Base-by-base conservation (phyloP, 2,329 filamentous ascomycete genomes). In the Botrytis deweyae region DNA sequence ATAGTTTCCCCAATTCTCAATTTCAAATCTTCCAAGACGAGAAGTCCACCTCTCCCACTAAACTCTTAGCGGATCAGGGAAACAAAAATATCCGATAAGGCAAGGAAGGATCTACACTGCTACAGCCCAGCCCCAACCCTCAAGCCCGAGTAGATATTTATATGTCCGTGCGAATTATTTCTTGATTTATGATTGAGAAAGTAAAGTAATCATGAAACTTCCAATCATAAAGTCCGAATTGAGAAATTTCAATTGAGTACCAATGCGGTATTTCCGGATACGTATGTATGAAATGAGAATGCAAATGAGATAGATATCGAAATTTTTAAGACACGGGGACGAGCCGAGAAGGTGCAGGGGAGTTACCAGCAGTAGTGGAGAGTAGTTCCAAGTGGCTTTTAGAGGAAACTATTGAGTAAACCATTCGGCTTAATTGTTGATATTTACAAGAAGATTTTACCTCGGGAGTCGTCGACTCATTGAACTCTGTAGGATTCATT, bases 71-170 rank as follows among this genome's bases (percentile, higher is more conserved):
- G 25, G 16, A 29, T 29, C 20, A 16, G 36, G 33, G 64, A 52
- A 36, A 16, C 16, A 55, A 67, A 68, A 68, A 58, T 68, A 58
- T 55, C 65, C 49, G 65, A 55, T 29, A 40, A 55, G 25, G 46
- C 65, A 55, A 40, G 36, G 46, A 29, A 22, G 33, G 65, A 68
- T 68, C 46, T 68, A 42, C 25, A 33, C 33, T 33, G 33, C 33
- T 33, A 33, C 33, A 33, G 33, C 33, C 33, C 33, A 42, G 29
- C 40, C 22, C 25, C 25, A 55, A 29, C 46, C 8, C 22, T 25
- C 22, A 55, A 55, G 25, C 38, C 38, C 25, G 5, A 64, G 40
- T 40, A n/a, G 29, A 18, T 64, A 58, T 64, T 33, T 20, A n/a
- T 20, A 18, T 64, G 61, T 44, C 38, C 61, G 61, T 64, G 62